A percentile compares a stretch with the other conserved stretches of the same genome.
Evolutionary conservation across 306 rosid species (phyloP).

Genomic region (barrel medic (Medicago truncatula)): MtrunA17r5.0-ANR NC_053042.1:34762001-34762500

Average conservation of each 20-base stretch:
- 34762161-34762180: too few species aligned
- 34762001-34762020: too few species aligned
- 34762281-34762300: background rate
- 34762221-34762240: constrained; percentile 22
- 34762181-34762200: constrained; percentile 16
- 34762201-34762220: constrained; percentile 48
- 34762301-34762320: too few species aligned
- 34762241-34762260: constrained; percentile 22
- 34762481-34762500: too few species aligned
- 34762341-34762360: too few species aligned
- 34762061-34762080: too few species aligned
- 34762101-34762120: constrained; percentile 47
- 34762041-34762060: too few species aligned
- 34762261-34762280: background rate
- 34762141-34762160: constrained; percentile 47
- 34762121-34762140: constrained; percentile 52
- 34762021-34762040: too few species aligned
- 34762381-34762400: constrained; percentile 37
- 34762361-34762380: too few species aligned
- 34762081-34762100: constrained; percentile 21
- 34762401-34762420: constrained; percentile 19
- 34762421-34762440: background rate
- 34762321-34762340: too few species aligned
- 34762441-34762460: too few species aligned
- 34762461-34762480: too few species aligned